Percentiles rank a stretch among this genome's conserved stretches.
phyloP scores from a whole-genome alignment of 257 asterid genomes.

The Primulina eburnea region DNA sequence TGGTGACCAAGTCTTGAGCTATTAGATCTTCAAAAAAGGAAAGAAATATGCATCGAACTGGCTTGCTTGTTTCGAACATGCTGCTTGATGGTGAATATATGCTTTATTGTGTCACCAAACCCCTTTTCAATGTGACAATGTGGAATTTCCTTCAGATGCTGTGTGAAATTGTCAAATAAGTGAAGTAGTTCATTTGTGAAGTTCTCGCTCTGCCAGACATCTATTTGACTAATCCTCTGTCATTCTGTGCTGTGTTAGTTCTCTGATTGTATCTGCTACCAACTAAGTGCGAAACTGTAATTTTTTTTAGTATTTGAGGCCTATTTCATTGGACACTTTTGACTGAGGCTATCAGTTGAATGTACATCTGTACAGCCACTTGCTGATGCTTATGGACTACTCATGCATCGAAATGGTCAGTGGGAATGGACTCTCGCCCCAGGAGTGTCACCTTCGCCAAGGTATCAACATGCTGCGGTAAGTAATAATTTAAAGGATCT shows the following conservation, averaged over 20 bases:
- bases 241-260: constrained; percentile 14
- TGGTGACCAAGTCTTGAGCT: constrained; percentile 15
- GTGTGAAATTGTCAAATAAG: constrained; percentile 6
- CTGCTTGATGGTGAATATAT: constrained; percentile 25
- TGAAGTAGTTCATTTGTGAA: constrained; percentile 9
- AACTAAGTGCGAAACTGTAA: background rate
- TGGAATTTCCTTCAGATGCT: constrained; percentile 7
- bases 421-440: constrained; percentile 99
- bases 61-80: constrained; percentile 1
- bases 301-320: background rate
- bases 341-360: constrained; percentile 26
- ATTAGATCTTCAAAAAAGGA: constrained; percentile 21
- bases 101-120: constrained; percentile 16
- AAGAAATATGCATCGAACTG: background rate
- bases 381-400: constrained; percentile 96
- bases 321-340: constrained; percentile 12
- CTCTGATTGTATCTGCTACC: constrained; percentile 13
- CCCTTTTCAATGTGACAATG: constrained; percentile 8
- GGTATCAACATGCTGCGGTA: constrained; percentile 98
- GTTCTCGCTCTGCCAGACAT: background rate
- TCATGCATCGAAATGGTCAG: constrained; percentile 94
- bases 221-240: background rate
- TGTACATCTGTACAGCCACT: constrained; percentile 58
- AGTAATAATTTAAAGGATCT: constrained; percentile 30
- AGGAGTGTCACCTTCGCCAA: constrained; percentile 91